Base-by-base conservation (phyloP, 768 basidiomycete genomes). In the Leccinum truebloodii region DNA sequence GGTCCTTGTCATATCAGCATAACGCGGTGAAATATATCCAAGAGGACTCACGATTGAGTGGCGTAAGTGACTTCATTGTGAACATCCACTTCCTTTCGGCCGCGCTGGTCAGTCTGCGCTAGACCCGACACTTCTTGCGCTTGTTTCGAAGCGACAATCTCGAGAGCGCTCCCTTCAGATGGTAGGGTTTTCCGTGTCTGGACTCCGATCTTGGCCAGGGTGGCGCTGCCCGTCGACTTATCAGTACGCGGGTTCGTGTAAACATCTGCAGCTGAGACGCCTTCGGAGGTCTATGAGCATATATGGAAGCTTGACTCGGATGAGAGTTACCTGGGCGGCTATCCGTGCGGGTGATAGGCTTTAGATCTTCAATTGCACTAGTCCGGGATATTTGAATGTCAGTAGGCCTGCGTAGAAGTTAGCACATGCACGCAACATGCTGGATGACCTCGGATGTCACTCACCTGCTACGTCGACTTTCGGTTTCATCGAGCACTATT, bases 11-110 rank as follows among this genome's bases (percentile, higher is more conserved):
- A 35, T 9, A 13, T 66, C 48, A 57, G 48, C 14, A 18, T 2
- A 55, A 6, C 30, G 10, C n/a, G 5, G 14, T 24, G 26, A 20
- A 41, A 48, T 22, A 6, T 48, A n/a, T 3, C 6, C 5, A 22
- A 51, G 4, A 37, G 18, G 16, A 49, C 65, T 66, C 46, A 66
- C 64, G 3, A 39, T n/a, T 16, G 55, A 8, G 8, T 18, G 10
- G 30, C 32, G 0, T 28, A 13, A 8, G 18, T 24, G 13, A 6
- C 20, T 6, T 12, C 18, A 37, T 48, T 48, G 39, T n/a, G 1
- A n/a, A 18, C 24, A 4, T 54, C 28, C 10, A 13, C 26, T 32
- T 57, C 13, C 49, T 20, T 18, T 32, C 7, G 54, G 7, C 9
- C 14, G 3, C 1, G 41, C 18, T 55, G 53, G 20, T 6, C n/a